Evolutionary conservation across 371 early-diverging fungal genomes (phyloP), one percentile per base, ranked within the genome.

Genomic region (Homolaphlyctis polyrhiza): DNA sequence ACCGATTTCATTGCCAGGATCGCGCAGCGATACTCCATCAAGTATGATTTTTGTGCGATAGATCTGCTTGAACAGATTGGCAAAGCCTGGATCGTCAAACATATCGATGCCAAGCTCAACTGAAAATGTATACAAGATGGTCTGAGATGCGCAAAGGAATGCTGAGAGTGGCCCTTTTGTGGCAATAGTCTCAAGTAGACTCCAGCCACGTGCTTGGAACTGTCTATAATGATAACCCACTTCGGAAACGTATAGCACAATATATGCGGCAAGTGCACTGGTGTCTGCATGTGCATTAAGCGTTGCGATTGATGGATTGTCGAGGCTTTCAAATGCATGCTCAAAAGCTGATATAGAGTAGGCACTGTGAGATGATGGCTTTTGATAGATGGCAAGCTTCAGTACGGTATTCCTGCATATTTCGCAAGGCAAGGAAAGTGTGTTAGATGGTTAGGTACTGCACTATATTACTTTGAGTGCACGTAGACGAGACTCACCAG

Each of bases 151-250:
- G 23, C 50, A 35, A 21, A 68, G 18, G 25, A 71, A 36, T 1
- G 69, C 61, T 27, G 63, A 61, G 16, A 28, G 13, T 16, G 52
- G 52, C n/a, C 61, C 66, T 25, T 57, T 55, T 34, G 63, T 64
- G 34, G 68, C 18, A 11, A 77, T 16, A 1, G 62, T n/a, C 23
- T 52, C 54, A 33, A 77, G 64, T 35, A 77, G 35, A 1, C 30
- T 21, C 77, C 77, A 77, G 6, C 74, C 74, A 11, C 65, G 55
- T n/a, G 57, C 51, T 27, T 69, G 58, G 62, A 77, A 77, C 16
- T 59, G 57, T 32, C 65, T 43, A 21, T 48, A 29, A 18, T 65
- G 55, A 57, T 77, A 71, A 2, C 77, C 77, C 16, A 77, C 18
- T 35, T 77, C 77, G 18, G 77, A 72, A 1, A 74, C 59, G 58